Conservation (phyloP, 345 rosid species). For the Nasturtium officinale region DNA sequence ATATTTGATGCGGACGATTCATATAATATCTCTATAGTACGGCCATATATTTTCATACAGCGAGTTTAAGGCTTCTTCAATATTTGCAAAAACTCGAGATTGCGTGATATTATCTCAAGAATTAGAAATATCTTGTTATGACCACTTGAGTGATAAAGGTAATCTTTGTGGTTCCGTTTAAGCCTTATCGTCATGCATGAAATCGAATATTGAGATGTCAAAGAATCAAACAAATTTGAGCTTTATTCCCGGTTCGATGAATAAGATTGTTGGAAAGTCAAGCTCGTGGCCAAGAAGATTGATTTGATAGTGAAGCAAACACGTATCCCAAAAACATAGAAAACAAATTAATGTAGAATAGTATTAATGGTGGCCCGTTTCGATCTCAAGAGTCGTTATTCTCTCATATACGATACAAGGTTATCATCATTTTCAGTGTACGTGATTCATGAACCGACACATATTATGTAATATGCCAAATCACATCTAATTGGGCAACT, state of each 20-base stretch:
- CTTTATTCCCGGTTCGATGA: constrained; percentile 24
- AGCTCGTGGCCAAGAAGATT: constrained; percentile 28
- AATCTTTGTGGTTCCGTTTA: constrained; percentile 19
- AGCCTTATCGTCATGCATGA: constrained; percentile 36
- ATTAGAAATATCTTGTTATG: constrained; percentile 9
- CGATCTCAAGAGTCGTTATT: constrained; percentile 36
- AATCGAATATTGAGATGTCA: constrained; percentile 27
- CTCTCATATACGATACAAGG: constrained; percentile 17
- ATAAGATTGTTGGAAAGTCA: constrained; percentile 22
- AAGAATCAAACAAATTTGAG: constrained; percentile 24
- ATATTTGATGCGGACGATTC: constrained; percentile 37
- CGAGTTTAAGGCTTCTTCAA: background rate
- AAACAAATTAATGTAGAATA: background rate
- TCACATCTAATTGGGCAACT: constrained; percentile 24
- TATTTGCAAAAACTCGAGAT: constrained; percentile 34
- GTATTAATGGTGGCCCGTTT: constrained; percentile 14
- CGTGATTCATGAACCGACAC: constrained; percentile 34
- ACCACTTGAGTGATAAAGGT: constrained; percentile 23
- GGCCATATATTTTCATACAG: background rate
- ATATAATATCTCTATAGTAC: constrained; percentile 2
- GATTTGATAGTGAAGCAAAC: constrained; percentile 21
- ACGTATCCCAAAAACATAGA: background rate
- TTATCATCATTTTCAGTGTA: constrained; percentile 22
- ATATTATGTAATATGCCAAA: constrained; percentile 22
- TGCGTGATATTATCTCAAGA: constrained; percentile 14